Evolutionary conservation across 768 basidiomycete genomes (phyloP).

Genomic region (Naematelia encephala): DNA sequence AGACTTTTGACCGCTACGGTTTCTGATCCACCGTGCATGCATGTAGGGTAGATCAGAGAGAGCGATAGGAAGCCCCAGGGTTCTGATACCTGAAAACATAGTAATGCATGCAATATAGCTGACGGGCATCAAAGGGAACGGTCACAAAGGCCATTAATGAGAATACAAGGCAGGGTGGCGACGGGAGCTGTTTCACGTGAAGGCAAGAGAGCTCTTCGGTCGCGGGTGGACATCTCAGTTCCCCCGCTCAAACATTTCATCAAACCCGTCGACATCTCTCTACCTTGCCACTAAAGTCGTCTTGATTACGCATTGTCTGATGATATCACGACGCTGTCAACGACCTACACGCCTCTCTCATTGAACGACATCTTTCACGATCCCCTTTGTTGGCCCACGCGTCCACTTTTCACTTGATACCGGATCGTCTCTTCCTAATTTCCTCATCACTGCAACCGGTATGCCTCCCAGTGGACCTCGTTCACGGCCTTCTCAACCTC

Average conservation of each 20-base stretch:
- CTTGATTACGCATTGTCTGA: background rate
- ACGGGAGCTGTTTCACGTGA: background rate
- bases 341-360: background rate
- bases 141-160: no score
- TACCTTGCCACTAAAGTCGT: no score
- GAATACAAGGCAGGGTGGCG: background rate
- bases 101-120: no score
- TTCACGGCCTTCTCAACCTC: constrained; percentile 15
- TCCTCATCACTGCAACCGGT: constrained; percentile 4
- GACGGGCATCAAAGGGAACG: no score
- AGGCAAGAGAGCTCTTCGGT: background rate
- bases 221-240: no score
- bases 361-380: background rate
- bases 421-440: no score
- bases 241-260: background rate
- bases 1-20: no score
- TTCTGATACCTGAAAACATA: no score
- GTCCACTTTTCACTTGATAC: background rate
- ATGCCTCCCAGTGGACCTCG: constrained; percentile 41
- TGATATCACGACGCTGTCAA: background rate
- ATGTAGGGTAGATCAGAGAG: no score
- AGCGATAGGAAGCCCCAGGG: no score
- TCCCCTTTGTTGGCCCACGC: background rate
- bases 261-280: no score
- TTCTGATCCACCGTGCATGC: no score